phyloP scores from a whole-genome alignment of 148 eudicot species.

The Silene latifolia region DNA sequence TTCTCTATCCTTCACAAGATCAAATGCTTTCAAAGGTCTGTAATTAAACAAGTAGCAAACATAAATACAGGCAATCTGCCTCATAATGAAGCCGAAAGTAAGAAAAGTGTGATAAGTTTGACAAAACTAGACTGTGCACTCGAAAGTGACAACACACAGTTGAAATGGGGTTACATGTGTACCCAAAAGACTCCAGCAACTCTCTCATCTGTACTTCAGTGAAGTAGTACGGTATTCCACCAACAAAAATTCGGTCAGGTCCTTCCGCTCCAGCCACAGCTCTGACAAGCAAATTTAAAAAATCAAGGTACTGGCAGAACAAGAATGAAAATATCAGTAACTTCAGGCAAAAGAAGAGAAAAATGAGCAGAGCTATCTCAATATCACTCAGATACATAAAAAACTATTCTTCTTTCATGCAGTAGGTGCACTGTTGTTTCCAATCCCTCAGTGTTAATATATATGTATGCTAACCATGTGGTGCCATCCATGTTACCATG shows the following conservation, averaged over 20 bases:
- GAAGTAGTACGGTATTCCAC: constrained; percentile 87
- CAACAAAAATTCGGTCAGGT: constrained; percentile 87
- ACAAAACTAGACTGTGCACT: neutral
- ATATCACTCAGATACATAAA: neutral
- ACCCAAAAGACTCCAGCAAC: constrained; percentile 83
- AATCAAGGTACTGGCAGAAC: constrained; percentile 14
- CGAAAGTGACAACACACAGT: neutral
- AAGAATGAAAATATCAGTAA: neutral
- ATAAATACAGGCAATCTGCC: neutral
- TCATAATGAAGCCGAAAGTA: neutral
- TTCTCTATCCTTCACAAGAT: constrained; percentile 92
- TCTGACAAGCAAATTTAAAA: constrained; percentile 28
- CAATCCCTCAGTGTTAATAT: neutral
- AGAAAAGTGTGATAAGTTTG: neutral
- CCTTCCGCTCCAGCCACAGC: constrained; percentile 70
- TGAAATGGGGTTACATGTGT: constrained; percentile 9
- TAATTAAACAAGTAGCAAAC: constrained; percentile 14
- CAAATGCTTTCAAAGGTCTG: constrained; percentile 81
- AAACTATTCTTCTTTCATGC: neutral
- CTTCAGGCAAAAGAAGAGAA: neutral
- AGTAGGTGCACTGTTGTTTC: neutral
- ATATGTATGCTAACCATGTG: neutral
- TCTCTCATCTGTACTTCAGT: constrained; percentile 81
- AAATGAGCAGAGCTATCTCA: neutral
- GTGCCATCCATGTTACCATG: neutral